Percentiles rank a stretch among this genome's conserved stretches.
These are phyloP conservation scores for Backusella tarrabulga DNA, from an alignment of 192 early-diverging fungal species.

Conservation along the genomic window DNA sequence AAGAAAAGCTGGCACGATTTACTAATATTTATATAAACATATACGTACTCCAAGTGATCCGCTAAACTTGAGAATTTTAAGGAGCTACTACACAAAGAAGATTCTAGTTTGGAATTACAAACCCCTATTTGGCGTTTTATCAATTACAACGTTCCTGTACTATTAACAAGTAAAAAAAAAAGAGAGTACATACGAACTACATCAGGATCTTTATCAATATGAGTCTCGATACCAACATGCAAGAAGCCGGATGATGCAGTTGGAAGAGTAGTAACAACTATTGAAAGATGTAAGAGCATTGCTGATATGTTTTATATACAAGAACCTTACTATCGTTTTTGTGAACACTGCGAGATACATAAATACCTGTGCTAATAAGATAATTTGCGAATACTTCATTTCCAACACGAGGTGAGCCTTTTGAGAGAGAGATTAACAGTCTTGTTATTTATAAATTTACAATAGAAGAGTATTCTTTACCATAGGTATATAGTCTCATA, in stretches of 20 bases:
- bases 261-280: slow-evolving; percentile 14
- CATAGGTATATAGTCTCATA: slow-evolving; percentile 22
- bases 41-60: slow-evolving; percentile 13
- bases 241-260: background rate
- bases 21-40: background rate
- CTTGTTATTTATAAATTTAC: too few species aligned
- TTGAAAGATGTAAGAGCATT: background rate
- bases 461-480: background rate
- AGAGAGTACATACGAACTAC: slow-evolving; percentile 6
- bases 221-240: slow-evolving; percentile 14
- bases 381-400: slow-evolving; percentile 22
- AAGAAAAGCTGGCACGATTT: background rate
- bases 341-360: slow-evolving; percentile 17
- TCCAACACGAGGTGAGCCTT: slow-evolving; percentile 29
- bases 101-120: slow-evolving; percentile 13
- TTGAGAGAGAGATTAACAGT: background rate
- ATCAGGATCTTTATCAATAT: background rate
- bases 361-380: background rate
- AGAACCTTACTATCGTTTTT: slow-evolving; percentile 8
- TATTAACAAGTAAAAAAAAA: background rate
- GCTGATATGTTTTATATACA: background rate
- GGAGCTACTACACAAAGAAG: background rate
- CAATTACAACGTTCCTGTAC: background rate
- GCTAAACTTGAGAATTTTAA: background rate
- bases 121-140: background rate